phyloP scores from a whole-genome alignment of 768 basidiomycete genomes.

The Tulasnella sp. region DNA sequence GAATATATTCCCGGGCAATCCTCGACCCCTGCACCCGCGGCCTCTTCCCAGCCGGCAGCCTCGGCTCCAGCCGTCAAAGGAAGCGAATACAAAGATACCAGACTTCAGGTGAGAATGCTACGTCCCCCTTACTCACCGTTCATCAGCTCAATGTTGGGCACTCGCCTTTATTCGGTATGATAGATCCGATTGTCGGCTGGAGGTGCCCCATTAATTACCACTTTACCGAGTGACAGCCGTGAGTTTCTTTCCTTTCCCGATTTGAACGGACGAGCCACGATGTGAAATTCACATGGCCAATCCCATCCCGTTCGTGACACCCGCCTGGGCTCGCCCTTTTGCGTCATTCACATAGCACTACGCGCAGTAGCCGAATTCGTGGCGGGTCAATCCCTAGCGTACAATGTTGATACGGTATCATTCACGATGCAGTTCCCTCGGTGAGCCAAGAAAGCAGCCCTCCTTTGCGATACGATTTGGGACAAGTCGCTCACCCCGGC shows the following conservation, averaged over 20 bases:
- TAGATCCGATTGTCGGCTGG: constrained; percentile 80
- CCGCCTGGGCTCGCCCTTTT: background rate
- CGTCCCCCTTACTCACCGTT: background rate
- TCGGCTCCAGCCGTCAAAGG: constrained; percentile 43
- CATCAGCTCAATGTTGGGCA: background rate
- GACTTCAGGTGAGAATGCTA: constrained; percentile 51
- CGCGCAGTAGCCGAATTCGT: constrained; percentile 83
- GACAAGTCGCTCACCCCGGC: background rate
- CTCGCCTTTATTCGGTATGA: background rate
- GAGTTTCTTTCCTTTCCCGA: constrained; percentile 35
- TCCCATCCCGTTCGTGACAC: background rate
- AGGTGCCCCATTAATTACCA: constrained; percentile 74
- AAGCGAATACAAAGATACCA: constrained; percentile 79
- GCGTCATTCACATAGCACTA: constrained; percentile 50
- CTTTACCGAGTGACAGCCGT: constrained; percentile 75
- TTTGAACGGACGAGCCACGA: background rate
- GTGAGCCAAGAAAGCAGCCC: constrained; percentile 42
- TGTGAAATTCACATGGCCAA: background rate
- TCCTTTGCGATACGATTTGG: background rate
- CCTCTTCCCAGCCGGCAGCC: constrained; percentile 41
- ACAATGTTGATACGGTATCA: constrained; percentile 73
- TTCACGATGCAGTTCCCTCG: constrained; percentile 83
- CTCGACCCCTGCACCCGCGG: constrained; percentile 37
- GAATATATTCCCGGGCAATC: constrained; percentile 31
- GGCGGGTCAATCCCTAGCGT: constrained; percentile 63